Evolutionary conservation across 1,284 basidiomycete species (phyloP), one percentile per base, ranked within the genome.

Genomic region (Singerocomus inundabilis): DNA sequence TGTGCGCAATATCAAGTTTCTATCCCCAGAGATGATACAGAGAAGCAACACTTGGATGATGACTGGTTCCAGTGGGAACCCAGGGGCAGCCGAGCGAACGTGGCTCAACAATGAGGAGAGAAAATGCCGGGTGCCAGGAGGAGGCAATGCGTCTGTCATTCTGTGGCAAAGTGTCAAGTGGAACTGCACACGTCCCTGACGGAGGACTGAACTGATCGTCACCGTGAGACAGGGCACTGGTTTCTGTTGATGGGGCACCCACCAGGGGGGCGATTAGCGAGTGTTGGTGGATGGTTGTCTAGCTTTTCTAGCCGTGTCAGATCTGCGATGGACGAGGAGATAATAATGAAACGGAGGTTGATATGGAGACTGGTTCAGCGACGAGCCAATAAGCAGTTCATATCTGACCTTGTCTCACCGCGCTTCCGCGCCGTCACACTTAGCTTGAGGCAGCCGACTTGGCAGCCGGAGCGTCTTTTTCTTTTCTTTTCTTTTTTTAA

Each of bases 1-100:
- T 1, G 83, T 78, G 44, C 82, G 75, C 11, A 88, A 64, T 49
- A 88, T 72, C 21, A 88, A 64, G 61, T 85, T 74, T 55, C 77
- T 83, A 58, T 80, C 71, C 3, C 78, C 79, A 4, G 84, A 74
- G 35, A 85, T 68, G 41, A 88, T 71, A 58, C 78, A 84, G 4
- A 86, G 75, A 15, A 88, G 74, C 18, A 89, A 67, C 25, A 84
- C 79, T 57, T 85, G 84, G 6, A 88, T 64, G 36, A 88, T 73
- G 42, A 80, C 75, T 11, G 78, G 73, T 49, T 88, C 85, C 4
- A 86, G 50, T 7, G 84, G 81, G 3, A 84, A 54, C 18, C 68
- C 63, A 6, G 77, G 73, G 18, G 69, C 69, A 9, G 70, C 63
- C 9, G 71, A 60, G 34, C 72, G 76, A 44, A 84, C 63, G 49